These are phyloP conservation scores for Tetracladium setigerum DNA, from an alignment of 495 filamentous ascomycete genomes.

Conservation along the genomic window DNA sequence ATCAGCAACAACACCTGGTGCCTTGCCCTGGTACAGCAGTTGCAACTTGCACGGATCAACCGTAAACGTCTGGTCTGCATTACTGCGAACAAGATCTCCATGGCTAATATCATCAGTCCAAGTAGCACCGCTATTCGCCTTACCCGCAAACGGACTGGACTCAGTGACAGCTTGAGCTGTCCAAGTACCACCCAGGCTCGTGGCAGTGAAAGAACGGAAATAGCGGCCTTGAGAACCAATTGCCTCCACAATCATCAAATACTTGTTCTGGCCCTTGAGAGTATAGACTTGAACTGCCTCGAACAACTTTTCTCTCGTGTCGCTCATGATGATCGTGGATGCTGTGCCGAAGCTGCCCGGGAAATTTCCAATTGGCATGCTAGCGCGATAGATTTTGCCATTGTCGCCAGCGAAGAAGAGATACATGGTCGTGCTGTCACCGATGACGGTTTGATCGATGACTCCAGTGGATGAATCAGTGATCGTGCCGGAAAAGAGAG, in stretches of 20 bases:
- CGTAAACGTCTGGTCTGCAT: slow-evolving; percentile 47
- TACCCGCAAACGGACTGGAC: slow-evolving; percentile 50
- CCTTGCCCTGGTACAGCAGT: slow-evolving; percentile 49
- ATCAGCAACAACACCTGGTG: slow-evolving; percentile 23
- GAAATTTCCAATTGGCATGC: slow-evolving; percentile 52
- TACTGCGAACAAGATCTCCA: slow-evolving; percentile 48
- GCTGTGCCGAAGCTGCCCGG: slow-evolving; percentile 47
- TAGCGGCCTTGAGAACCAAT: slow-evolving; percentile 50
- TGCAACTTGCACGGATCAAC: slow-evolving; percentile 52
- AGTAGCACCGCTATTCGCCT: slow-evolving; percentile 50
- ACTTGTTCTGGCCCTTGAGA: slow-evolving; percentile 38
- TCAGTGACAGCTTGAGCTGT: slow-evolving; percentile 43
- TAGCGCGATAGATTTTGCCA: slow-evolving; percentile 53
- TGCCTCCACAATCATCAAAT: slow-evolving; percentile 58
- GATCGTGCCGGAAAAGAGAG: slow-evolving; percentile 50
- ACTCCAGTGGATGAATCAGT: slow-evolving; percentile 36
- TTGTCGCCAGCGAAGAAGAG: slow-evolving; percentile 61
- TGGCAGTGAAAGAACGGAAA: slow-evolving; percentile 57
- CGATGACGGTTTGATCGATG: slow-evolving; percentile 56
- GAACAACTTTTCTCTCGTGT: slow-evolving; percentile 47
- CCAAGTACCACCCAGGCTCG: slow-evolving; percentile 45
- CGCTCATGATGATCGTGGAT: slow-evolving; percentile 40
- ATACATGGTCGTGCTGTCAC: slow-evolving; percentile 49
- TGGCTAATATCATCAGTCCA: slow-evolving; percentile 62
- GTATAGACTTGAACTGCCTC: slow-evolving; percentile 60